Conservation (phyloP, 805 yeast species). For the Suhomyces xylopsoci region DNA sequence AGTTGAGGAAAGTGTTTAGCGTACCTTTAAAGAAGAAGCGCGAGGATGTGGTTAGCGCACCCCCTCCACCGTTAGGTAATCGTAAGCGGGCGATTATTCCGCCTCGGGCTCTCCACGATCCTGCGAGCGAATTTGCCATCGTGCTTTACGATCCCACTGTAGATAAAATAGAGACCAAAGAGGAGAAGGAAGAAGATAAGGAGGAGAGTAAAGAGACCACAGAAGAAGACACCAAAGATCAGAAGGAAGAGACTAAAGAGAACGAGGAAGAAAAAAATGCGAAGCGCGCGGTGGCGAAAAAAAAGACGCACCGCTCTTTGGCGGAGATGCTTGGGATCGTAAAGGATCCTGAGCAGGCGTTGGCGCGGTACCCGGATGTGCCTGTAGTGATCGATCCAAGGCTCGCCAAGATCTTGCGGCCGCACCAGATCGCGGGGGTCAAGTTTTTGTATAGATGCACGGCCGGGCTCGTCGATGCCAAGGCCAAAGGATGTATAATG, state of each 20-base stretch:
- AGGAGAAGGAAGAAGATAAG: slow-evolving; percentile 6
- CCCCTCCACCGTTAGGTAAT: slow-evolving; percentile 87
- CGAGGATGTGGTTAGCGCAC: slow-evolving; percentile 29
- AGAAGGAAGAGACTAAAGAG: slow-evolving; percentile 5
- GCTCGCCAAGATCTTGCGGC: slow-evolving; percentile 78
- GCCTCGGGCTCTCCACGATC: slow-evolving; percentile 95
- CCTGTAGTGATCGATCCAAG: slow-evolving; percentile 95
- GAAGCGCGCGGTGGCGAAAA: background rate
- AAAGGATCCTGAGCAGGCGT: slow-evolving; percentile 46
- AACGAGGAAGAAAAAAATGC: background rate
- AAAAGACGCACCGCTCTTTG: slow-evolving; percentile 59
- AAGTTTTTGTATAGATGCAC: slow-evolving; percentile 87
- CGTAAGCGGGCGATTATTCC: slow-evolving; percentile 63
- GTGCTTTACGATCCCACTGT: slow-evolving; percentile 94
- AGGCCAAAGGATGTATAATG: slow-evolving; percentile 95
- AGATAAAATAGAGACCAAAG: slow-evolving; percentile 46
- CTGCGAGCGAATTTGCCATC: slow-evolving; percentile 87
- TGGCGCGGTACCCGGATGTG: slow-evolving; percentile 68
- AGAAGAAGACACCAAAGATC: background rate
- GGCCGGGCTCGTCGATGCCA: slow-evolving; percentile 75
- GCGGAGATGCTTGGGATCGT: slow-evolving; percentile 79
- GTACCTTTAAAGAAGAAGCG: slow-evolving; percentile 55
- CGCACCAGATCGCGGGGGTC: slow-evolving; percentile 96
- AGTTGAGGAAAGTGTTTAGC: slow-evolving; percentile 46
- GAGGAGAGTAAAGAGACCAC: background rate